A percentile compares a stretch with the other conserved stretches of the same genome.
These are phyloP conservation scores for Ophiosphaerella korrae DNA, from an alignment of 2,329 filamentous ascomycete genomes.

Conservation along the genomic window DNA sequence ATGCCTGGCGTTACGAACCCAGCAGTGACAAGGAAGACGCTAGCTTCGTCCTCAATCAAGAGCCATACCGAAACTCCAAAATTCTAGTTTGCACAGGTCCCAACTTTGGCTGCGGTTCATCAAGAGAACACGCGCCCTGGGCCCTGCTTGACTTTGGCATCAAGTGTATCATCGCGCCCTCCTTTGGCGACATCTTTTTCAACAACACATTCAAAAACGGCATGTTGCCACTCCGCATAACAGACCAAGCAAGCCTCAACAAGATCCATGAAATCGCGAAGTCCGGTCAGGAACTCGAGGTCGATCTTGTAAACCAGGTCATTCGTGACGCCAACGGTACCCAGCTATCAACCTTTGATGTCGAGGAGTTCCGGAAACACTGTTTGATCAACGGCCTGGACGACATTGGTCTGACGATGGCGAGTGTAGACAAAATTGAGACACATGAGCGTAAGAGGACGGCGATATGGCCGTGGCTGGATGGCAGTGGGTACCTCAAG, in stretches of 20 bases:
- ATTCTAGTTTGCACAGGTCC: constrained; percentile 89
- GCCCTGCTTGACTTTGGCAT: constrained; percentile 96
- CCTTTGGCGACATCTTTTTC: constrained; percentile 93
- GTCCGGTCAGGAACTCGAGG: constrained; percentile 81
- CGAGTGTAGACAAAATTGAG: constrained; percentile 86
- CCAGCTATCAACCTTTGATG: constrained; percentile 78
- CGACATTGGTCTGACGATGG: constrained; percentile 93
- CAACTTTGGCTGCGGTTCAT: constrained; percentile 95
- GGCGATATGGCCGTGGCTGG: constrained; percentile 84
- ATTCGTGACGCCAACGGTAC: constrained; percentile 78
- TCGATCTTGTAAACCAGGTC: constrained; percentile 84
- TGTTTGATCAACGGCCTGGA: constrained; percentile 92
- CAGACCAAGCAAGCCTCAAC: constrained; percentile 68
- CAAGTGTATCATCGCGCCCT: constrained; percentile 88
- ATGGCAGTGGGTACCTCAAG: constrained; percentile 80
- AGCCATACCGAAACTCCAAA: constrained; percentile 81
- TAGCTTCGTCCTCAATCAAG: constrained; percentile 87
- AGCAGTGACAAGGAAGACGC: constrained; percentile 73
- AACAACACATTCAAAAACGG: constrained; percentile 99
- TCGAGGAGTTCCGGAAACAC: constrained; percentile 93
- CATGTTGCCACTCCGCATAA: constrained; percentile 86
- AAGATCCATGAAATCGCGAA: constrained; percentile 76
- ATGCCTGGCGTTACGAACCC: constrained; percentile 73
- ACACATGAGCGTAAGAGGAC: constrained; percentile 81
- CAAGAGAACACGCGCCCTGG: constrained; percentile 96